These are phyloP conservation scores for Penicillium sclerotigenum DNA, from an alignment of 2,329 filamentous ascomycete genomes.

Conservation along the genomic window DNA sequence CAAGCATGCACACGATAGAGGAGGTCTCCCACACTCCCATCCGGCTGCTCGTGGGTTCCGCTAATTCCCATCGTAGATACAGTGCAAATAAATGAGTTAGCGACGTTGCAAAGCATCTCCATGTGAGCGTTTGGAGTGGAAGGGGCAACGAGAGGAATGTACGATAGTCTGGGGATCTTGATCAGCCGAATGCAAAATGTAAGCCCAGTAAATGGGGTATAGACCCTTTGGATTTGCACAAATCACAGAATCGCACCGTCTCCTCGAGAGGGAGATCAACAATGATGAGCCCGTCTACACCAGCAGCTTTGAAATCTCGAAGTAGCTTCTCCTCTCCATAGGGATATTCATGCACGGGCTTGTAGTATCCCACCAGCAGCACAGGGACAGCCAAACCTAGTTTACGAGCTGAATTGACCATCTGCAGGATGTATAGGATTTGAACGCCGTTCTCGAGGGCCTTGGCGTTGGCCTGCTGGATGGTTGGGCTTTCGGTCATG, in stretches of 20 bases:
- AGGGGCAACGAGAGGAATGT: slow-evolving; percentile 88
- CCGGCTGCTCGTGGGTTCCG: slow-evolving; percentile 77
- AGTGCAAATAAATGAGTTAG: slow-evolving; percentile 96
- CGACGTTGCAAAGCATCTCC: slow-evolving; percentile 87
- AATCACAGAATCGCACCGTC: slow-evolving; percentile 68
- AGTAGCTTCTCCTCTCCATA: slow-evolving; percentile 87
- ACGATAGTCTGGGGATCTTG: slow-evolving; percentile 64
- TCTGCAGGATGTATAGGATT: slow-evolving; percentile 70
- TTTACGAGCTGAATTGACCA: slow-evolving; percentile 73
- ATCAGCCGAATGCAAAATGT: neutral
- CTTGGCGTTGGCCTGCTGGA: slow-evolving; percentile 85
- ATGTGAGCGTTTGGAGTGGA: slow-evolving; percentile 85
- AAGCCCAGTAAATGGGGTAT: neutral
- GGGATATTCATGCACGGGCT: slow-evolving; percentile 69
- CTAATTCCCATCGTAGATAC: slow-evolving; percentile 94
- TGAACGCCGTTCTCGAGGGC: slow-evolving; percentile 84
- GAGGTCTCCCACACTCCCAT: slow-evolving; percentile 71
- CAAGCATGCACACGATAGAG: slow-evolving; percentile 80
- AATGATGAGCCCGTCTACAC: slow-evolving; percentile 19
- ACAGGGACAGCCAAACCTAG: slow-evolving; percentile 76
- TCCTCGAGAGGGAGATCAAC: slow-evolving; percentile 15
- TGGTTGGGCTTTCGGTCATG: slow-evolving; percentile 91
- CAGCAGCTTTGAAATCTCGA: slow-evolving; percentile 65
- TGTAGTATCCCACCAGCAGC: slow-evolving; percentile 96
- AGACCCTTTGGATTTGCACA: slow-evolving; percentile 71